phyloP scores from a whole-genome alignment of 306 rosid genomes.

The Corylus americana region DNA sequence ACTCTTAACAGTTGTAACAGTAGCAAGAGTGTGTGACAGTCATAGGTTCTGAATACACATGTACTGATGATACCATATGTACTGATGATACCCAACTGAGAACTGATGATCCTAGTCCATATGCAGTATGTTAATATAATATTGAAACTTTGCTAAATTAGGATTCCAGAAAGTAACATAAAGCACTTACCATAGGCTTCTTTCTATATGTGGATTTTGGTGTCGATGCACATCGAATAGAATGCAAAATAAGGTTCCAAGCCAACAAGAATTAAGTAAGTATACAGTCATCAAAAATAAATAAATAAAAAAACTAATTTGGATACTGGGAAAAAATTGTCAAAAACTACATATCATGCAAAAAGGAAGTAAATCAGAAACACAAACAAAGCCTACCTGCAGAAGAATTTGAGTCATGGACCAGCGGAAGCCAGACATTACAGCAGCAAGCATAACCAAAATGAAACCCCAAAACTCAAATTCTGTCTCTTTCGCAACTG shows the following conservation, averaged over 20 bases:
- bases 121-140: not conserved
- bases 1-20: not conserved
- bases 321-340: not conserved
- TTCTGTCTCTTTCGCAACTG: conserved; percentile 91
- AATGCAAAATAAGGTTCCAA: conserved; percentile 44
- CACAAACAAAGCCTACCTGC: conserved; percentile 57
- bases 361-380: conserved; percentile 13
- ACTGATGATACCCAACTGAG: not conserved
- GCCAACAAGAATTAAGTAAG: conserved; percentile 38
- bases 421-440: conserved; percentile 99
- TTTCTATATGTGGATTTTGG: conserved; percentile 65
- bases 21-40: not conserved
- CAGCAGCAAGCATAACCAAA: conserved; percentile 99
- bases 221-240: conserved; percentile 27
- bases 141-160: not conserved
- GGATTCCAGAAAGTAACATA: conserved; percentile 23
- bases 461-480: conserved; percentile 82
- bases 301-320: not conserved
- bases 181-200: conserved; percentile 82
- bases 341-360: conserved; percentile 2
- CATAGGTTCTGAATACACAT: not conserved
- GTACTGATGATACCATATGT: not conserved
- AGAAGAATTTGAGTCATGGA: conserved; percentile 97
- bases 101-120: not conserved
- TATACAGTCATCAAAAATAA: conserved; percentile 21